phyloP scores from a whole-genome alignment of 1,139 yeast genomes.

The Blastobotrys arbuscula region DNA sequence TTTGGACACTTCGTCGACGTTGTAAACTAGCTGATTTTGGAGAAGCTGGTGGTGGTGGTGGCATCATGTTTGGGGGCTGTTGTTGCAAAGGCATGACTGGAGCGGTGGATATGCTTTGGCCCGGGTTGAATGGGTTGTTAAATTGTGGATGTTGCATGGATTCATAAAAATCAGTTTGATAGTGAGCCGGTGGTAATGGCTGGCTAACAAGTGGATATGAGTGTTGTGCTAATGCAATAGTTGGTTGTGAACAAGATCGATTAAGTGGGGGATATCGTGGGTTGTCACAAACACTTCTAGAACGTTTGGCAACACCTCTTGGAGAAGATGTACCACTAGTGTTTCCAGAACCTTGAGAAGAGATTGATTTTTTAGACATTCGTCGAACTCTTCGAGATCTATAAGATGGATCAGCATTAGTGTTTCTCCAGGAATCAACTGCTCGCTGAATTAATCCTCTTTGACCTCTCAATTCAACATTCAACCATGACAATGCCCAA shows the following conservation, averaged over 20 bases:
- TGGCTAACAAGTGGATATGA: constrained; percentile 3
- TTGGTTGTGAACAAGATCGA: constrained; percentile 3
- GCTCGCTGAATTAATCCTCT: constrained; percentile 46
- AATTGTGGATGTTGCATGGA: constrained; percentile 8
- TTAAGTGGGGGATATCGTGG: not conserved
- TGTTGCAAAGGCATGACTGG: not conserved
- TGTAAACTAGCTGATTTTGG: not conserved
- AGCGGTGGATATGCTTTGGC: not conserved
- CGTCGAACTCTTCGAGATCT: constrained; percentile 40
- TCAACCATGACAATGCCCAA: constrained; percentile 40
- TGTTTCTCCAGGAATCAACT: constrained; percentile 46
- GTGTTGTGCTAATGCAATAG: constrained; percentile 1
- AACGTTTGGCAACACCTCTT: constrained; percentile 5
- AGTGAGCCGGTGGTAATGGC: too few relatives aligned
- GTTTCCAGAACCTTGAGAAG: constrained; percentile 1
- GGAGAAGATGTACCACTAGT: constrained; percentile 1
- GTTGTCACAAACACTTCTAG: constrained; percentile 9
- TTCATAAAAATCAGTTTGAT: constrained; percentile 1
- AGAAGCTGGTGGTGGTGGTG: not conserved
- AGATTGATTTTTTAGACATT: constrained; percentile 21
- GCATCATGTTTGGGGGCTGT: not conserved
- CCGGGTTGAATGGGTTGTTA: constrained; percentile 16
- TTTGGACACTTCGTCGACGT: not conserved
- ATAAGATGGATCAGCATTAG: constrained; percentile 38
- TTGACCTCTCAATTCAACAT: constrained; percentile 38